Evolutionary conservation across 2,329 filamentous ascomycete genomes (phyloP).

Genomic region (Xylariales sp.): DNA sequence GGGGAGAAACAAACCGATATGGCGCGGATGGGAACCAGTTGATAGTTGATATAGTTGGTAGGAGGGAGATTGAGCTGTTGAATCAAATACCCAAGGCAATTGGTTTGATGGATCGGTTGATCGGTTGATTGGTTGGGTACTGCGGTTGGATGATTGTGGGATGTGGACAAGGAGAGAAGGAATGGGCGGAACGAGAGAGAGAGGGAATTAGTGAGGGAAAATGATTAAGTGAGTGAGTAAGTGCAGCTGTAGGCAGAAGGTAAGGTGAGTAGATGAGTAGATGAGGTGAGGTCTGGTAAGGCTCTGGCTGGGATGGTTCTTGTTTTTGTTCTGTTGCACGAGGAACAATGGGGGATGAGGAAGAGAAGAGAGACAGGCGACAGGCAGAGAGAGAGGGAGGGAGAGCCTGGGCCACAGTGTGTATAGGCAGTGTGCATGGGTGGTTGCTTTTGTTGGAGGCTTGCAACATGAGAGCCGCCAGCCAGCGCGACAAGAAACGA

Average conservation of each 20-base stretch:
- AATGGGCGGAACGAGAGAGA: background rate
- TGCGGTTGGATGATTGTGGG: background rate
- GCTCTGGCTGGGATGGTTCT: conserved; percentile 16
- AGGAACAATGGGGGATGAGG: conserved; percentile 8
- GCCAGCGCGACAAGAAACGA: conserved; percentile 19
- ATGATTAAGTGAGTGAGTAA: background rate
- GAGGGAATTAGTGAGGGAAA: conserved; percentile 6
- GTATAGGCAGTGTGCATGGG: background rate
- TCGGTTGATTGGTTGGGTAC: too few relatives aligned
- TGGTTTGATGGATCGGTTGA: background rate
- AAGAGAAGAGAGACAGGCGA: background rate
- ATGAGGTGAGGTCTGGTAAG: conserved; percentile 19
- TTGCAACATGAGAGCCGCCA: background rate
- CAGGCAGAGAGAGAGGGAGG: too few relatives aligned
- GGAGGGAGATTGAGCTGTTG: background rate
- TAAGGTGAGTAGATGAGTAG: background rate
- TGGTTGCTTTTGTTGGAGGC: conserved; percentile 1
- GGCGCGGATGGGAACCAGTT: background rate
- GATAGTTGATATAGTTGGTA: background rate
- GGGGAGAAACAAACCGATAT: background rate
- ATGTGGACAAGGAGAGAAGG: background rate
- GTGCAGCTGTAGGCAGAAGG: background rate
- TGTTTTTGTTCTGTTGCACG: conserved; percentile 23
- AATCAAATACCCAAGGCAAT: background rate
- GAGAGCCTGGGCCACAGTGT: conserved; percentile 22